phyloP scores from a whole-genome alignment of 78 protist species.

The Dictyostelium firmibasis region DNA sequence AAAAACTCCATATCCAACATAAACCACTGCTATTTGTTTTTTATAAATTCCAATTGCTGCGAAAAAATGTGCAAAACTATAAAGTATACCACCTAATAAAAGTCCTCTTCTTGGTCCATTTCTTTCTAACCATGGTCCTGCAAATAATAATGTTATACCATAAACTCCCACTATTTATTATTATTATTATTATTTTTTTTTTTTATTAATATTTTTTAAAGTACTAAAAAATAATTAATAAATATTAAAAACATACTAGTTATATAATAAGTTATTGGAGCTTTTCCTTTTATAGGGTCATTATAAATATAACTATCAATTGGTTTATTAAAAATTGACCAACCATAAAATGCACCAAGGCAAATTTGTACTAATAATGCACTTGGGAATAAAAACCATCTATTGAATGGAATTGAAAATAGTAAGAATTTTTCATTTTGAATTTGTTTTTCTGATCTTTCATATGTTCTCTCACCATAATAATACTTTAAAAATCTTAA shows the following conservation, averaged over 20 bases:
- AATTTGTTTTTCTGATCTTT: slow-evolving; percentile 9
- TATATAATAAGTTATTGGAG: slow-evolving; percentile 47
- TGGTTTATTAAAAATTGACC: slow-evolving; percentile 48
- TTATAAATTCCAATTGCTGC: slow-evolving; percentile 58
- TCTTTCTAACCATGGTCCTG: slow-evolving; percentile 66
- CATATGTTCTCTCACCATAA: background rate
- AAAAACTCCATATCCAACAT: slow-evolving; percentile 81
- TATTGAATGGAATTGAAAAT: background rate
- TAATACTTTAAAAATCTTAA: background rate
- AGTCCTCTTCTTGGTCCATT: slow-evolving; percentile 57
- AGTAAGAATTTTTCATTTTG: slow-evolving; percentile 15
- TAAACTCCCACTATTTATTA: slow-evolving; percentile 10
- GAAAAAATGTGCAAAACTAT: slow-evolving; percentile 50
- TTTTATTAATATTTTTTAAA: background rate
- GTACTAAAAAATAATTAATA: background rate
- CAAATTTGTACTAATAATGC: slow-evolving; percentile 11
- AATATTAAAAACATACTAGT: background rate
- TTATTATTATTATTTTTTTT: too few species aligned
- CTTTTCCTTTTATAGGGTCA: slow-evolving; percentile 6
- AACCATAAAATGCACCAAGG: slow-evolving; percentile 25
- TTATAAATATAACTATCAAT: slow-evolving; percentile 7
- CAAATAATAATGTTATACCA: slow-evolving; percentile 27
- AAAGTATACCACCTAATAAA: slow-evolving; percentile 17
- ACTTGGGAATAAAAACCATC: slow-evolving; percentile 32
- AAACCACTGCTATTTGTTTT: slow-evolving; percentile 27